These are phyloP conservation scores for Brasilioporus rufonigricans DNA, from an alignment of 768 basidiomycete species.

Conservation along the genomic window DNA sequence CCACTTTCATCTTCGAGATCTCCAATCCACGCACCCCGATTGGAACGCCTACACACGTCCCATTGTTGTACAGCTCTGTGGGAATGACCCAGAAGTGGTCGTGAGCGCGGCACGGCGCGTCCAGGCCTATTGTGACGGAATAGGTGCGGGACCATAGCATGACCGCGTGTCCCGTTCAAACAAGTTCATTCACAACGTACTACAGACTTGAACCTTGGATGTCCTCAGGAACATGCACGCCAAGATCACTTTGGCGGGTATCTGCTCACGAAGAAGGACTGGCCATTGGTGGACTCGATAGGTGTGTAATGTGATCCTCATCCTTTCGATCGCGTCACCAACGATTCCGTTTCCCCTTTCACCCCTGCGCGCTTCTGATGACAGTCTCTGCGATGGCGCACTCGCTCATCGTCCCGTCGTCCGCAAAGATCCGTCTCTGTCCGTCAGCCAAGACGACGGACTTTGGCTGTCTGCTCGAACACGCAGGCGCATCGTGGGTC, in stretches of 20 bases:
- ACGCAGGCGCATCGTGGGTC: conserved; percentile 67
- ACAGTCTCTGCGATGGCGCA: conserved; percentile 63
- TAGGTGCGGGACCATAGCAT: conserved; percentile 45
- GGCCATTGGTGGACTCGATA: conserved; percentile 64
- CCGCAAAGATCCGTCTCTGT: conserved; percentile 61
- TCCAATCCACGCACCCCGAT: conserved; percentile 30
- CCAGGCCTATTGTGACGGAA: conserved; percentile 60
- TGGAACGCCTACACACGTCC: conserved; percentile 36
- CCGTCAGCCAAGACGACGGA: conserved; percentile 53
- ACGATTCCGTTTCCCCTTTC: neutral
- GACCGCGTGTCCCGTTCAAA: neutral
- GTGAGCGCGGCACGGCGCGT: conserved; percentile 60
- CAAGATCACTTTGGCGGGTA: conserved; percentile 74
- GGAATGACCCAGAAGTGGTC: conserved; percentile 62
- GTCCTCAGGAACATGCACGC: conserved; percentile 68
- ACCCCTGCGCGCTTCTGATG: neutral
- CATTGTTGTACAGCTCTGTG: conserved; percentile 72
- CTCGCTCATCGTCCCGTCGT: conserved; percentile 62
- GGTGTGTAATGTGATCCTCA: conserved; percentile 37
- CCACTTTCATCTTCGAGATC: conserved; percentile 58
- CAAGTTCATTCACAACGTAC: conserved; percentile 10
- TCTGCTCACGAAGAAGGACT: conserved; percentile 68
- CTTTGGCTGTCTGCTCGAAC: conserved; percentile 56
- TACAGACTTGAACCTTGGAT: conserved; percentile 77
- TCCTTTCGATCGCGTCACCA: neutral